Evolutionary conservation across 1,284 basidiomycete genomes (phyloP).

Genomic region (Austroboletus novae-zelandiae): DNA sequence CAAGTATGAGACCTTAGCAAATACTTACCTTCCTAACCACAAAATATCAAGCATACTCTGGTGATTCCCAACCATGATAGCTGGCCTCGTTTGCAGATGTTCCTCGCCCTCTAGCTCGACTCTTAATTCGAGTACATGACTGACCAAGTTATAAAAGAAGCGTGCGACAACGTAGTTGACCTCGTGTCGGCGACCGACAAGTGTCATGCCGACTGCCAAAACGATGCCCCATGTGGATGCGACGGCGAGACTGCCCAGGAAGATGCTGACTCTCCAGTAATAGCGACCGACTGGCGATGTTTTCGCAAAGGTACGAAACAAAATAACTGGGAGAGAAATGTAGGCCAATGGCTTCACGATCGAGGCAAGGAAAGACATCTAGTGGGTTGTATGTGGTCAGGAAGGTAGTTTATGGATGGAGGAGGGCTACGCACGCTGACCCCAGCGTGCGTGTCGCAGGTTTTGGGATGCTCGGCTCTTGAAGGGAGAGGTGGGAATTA

Average conservation of each 20-base stretch:
- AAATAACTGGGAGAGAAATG: constrained; percentile 63
- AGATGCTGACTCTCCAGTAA: constrained; percentile 74
- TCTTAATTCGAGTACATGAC: constrained; percentile 65
- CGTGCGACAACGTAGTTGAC: constrained; percentile 86
- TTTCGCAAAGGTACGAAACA: constrained; percentile 57
- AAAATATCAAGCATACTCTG: constrained; percentile 91
- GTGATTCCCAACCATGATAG: constrained; percentile 88
- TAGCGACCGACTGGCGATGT: constrained; percentile 59
- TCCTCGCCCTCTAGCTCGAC: constrained; percentile 88
- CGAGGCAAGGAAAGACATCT: constrained; percentile 59
- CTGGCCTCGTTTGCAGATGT: constrained; percentile 64
- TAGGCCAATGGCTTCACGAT: constrained; percentile 71
- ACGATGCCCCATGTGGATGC: constrained; percentile 78
- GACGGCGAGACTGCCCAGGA: constrained; percentile 71
- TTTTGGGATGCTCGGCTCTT: constrained; percentile 11
- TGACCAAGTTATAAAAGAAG: constrained; percentile 76
- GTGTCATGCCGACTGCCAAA: constrained; percentile 66
- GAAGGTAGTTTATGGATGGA: constrained; percentile 11
- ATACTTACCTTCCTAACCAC: constrained; percentile 72
- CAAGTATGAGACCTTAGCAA: not conserved
- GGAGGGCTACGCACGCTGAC: constrained; percentile 22
- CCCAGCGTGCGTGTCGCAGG: constrained; percentile 20
- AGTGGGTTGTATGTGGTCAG: constrained; percentile 11
- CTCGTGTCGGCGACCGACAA: constrained; percentile 76
- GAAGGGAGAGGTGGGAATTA: constrained; percentile 35